Base-by-base conservation (phyloP, 176 grass and related monocot genomes). In the Triticum aestivum region DNA sequence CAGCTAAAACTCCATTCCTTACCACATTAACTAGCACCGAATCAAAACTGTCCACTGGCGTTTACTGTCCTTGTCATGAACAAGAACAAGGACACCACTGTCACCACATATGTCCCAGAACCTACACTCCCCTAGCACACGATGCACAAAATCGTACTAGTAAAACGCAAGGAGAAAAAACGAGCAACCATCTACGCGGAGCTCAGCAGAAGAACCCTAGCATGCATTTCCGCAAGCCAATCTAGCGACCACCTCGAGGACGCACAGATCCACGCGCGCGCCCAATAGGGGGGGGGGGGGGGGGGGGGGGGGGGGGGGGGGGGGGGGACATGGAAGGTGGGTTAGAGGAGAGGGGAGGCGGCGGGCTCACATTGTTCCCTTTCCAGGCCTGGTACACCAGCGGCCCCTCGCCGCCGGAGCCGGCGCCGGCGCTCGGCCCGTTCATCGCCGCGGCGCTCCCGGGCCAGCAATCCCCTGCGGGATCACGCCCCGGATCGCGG, bases 361-460 rank as follows among this genome's bases (percentile, higher is more conserved):
- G 69, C 76, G 51, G 69, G 71, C 90, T 91, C 82, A 91, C 90
- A 77, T 91, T 91, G 86, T 47, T 88, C 30, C 90, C 90, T 44
- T 91, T 91, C 90, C 90, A 91, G 52, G 86, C 82, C 90, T 91
- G 32, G 86, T 91, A 91, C 51, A 91, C 86, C 78, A 88, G n/a
- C 18, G 64, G 82, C 82, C 61, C 86, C 26, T 88, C 82, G 17
- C 70, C 77, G 17, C 68, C 89, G 9, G 67, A 58, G n/a, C 51
- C 54, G 30, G 73, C 18, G 72, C 79, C 84, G 68, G 89, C 74
- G 51, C 39, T 59, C 18, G 85, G 11, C 1, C 80, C 89, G 81
- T 91, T 81, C 90, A 91, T 91, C 77, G 29, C 70, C 70, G 61
- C 68, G 85, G 71, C 71, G 37, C 27, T 41, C 27, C 61, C 59